Conservation (phyloP, 805 yeast species). For the Cyberlindnera veronae region DNA sequence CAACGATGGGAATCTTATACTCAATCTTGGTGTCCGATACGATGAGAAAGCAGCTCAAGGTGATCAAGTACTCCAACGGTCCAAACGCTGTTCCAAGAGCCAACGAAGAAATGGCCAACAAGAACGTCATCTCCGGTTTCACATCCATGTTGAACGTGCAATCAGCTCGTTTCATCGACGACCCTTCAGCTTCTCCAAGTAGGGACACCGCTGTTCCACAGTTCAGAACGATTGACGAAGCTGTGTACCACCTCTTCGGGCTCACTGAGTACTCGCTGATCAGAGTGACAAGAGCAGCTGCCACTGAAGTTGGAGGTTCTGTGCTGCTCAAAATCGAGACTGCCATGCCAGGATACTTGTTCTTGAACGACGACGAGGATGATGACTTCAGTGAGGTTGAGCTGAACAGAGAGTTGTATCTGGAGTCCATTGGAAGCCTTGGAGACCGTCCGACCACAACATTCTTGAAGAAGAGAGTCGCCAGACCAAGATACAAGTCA, state of each 20-base stretch:
- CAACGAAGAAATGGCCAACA: constrained; percentile 22
- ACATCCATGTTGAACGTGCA: constrained; percentile 23
- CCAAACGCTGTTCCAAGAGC: constrained; percentile 12
- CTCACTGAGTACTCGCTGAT: constrained; percentile 41
- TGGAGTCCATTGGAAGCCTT: constrained; percentile 24
- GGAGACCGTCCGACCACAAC: constrained; percentile 45
- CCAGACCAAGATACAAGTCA: constrained; percentile 59
- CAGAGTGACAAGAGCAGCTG: constrained; percentile 53
- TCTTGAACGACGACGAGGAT: constrained; percentile 46
- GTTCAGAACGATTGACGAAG: constrained; percentile 41
- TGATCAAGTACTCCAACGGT: constrained; percentile 22
- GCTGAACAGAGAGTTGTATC: constrained; percentile 18
- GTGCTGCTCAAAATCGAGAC: constrained; percentile 52
- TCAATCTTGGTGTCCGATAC: constrained; percentile 37
- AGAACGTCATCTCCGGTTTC: constrained; percentile 21
- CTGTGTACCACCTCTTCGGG: constrained; percentile 41
- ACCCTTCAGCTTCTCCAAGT: constrained; percentile 19
- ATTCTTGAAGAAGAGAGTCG: constrained; percentile 53
- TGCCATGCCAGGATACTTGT: constrained; percentile 49
- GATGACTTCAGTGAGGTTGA: constrained; percentile 22
- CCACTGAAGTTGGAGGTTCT: constrained; percentile 48
- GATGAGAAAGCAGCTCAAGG: constrained; percentile 21
- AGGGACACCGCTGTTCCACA: constrained; percentile 28
- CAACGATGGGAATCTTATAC: constrained; percentile 42
- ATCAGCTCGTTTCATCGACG: constrained; percentile 23